These are phyloP conservation scores for Collybia mongolica DNA, from an alignment of 768 basidiomycete species.

Conservation along the genomic window DNA sequence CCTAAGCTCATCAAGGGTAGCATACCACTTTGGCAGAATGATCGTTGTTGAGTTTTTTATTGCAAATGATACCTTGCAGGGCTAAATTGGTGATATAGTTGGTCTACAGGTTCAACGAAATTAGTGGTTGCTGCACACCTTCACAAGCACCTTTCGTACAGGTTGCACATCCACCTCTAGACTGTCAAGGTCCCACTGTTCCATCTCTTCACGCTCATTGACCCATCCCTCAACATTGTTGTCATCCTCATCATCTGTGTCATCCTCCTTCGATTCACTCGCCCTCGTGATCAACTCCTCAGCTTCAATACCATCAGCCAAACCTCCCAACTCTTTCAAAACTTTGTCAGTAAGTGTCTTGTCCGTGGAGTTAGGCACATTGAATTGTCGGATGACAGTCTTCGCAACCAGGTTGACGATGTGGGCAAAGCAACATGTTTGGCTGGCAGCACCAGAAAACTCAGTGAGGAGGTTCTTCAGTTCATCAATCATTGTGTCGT, in stretches of 20 bases:
- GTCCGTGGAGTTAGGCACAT: too few relatives aligned
- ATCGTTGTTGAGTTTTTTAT: too few relatives aligned
- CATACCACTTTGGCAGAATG: conserved; percentile 7
- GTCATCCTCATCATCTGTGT: conserved; percentile 12
- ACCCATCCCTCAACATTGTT: conserved; percentile 21
- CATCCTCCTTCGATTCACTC: conserved; percentile 14
- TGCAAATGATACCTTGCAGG: conserved; percentile 5
- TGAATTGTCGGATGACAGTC: conserved; percentile 23
- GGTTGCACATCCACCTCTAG: conserved; percentile 19
- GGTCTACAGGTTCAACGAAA: too few relatives aligned
- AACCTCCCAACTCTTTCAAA: conserved; percentile 23
- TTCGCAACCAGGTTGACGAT: conserved; percentile 35
- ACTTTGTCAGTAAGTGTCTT: too few relatives aligned
- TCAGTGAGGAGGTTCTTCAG: conserved; percentile 17
- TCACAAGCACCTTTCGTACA: conserved; percentile 24
- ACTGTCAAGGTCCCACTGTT: conserved; percentile 1
- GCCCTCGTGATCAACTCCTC: conserved; percentile 13
- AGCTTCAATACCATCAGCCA: conserved; percentile 9
- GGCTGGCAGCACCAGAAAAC: conserved; percentile 23
- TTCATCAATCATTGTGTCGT: conserved; percentile 30
- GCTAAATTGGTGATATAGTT: neutral
- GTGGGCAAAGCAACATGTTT: conserved; percentile 35
- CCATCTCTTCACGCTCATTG: conserved; percentile 15
- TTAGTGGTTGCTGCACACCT: conserved; percentile 24
- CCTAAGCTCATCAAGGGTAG: conserved; percentile 5